Conservation (phyloP, 1,284 basidiomycete genomes). For the Fistulinella cinereoalba region DNA sequence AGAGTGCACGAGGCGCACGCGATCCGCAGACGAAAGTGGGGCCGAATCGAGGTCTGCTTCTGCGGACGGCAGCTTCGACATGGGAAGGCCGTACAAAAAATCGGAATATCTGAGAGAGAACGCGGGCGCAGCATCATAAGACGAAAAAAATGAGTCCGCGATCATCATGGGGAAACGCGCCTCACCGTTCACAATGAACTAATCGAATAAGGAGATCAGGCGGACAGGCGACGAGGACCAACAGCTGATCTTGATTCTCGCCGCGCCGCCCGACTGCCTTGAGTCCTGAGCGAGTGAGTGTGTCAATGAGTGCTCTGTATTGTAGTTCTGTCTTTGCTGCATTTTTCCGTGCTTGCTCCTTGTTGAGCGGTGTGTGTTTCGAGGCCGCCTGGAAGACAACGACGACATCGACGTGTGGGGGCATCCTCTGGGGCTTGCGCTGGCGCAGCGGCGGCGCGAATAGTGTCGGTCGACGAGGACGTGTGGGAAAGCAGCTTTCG, state of each 20-base stretch:
- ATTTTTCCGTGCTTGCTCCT: slow-evolving; percentile 59
- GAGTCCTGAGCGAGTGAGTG: slow-evolving; percentile 59
- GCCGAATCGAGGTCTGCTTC: slow-evolving; percentile 40
- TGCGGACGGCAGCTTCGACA: slow-evolving; percentile 45
- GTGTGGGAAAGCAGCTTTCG: too few species aligned
- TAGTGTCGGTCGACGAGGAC: neutral
- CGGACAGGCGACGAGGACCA: slow-evolving; percentile 79
- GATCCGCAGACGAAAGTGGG: slow-evolving; percentile 65
- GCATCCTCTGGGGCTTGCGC: slow-evolving; percentile 32
- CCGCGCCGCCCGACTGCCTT: slow-evolving; percentile 71
- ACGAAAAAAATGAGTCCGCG: neutral
- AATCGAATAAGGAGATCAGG: slow-evolving; percentile 60
- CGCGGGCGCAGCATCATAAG: neutral
- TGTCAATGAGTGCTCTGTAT: slow-evolving; percentile 62
- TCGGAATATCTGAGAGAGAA: slow-evolving; percentile 49
- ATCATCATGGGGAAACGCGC: slow-evolving; percentile 6
- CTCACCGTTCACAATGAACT: slow-evolving; percentile 74
- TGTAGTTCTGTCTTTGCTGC: slow-evolving; percentile 63
- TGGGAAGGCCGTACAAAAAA: slow-evolving; percentile 61
- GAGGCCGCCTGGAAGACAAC: slow-evolving; percentile 62
- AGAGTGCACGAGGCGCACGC: slow-evolving; percentile 75
- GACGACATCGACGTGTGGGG: slow-evolving; percentile 66
- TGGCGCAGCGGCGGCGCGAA: neutral
- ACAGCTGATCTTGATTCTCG: slow-evolving; percentile 70
- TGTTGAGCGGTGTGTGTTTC: slow-evolving; percentile 45